phyloP scores from a whole-genome alignment of 139 green algal species.

The Marvania coccoides region DNA sequence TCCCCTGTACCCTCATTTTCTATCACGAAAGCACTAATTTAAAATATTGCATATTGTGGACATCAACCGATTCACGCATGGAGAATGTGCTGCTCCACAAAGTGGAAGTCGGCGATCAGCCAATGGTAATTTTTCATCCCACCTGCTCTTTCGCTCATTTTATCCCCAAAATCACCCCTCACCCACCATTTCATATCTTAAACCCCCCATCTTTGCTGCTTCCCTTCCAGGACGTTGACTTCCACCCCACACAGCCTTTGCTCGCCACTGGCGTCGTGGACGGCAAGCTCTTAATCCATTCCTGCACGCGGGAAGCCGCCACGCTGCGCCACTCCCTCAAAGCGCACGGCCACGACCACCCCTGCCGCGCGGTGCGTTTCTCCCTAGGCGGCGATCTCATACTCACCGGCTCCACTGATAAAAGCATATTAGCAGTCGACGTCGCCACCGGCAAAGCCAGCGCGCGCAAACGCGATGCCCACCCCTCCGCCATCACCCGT shows the following conservation, averaged over 20 bases:
- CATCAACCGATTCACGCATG: too few species aligned
- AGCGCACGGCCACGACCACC: slow-evolving; percentile 5
- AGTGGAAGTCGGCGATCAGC: slow-evolving; percentile 30
- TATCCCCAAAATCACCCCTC: not conserved
- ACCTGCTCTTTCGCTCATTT: too few species aligned
- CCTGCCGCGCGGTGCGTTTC: slow-evolving; percentile 53
- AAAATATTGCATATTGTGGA: too few species aligned
- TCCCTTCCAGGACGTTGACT: slow-evolving; percentile 25
- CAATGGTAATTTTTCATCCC: slow-evolving; percentile 24
- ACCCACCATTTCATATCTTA: not conserved
- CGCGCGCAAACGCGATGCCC: slow-evolving; percentile 37
- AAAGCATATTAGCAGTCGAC: slow-evolving; percentile 35
- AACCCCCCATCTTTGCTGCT: not conserved
- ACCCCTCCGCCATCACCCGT: slow-evolving; percentile 47
- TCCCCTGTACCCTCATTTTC: too few species aligned
- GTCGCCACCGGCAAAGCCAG: slow-evolving; percentile 26
- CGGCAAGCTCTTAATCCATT: slow-evolving; percentile 36
- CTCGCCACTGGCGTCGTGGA: slow-evolving; percentile 46
- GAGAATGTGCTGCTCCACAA: slow-evolving; percentile 16
- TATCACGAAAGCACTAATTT: too few species aligned
- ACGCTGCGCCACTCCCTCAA: slow-evolving; percentile 5
- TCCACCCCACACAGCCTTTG: slow-evolving; percentile 34
- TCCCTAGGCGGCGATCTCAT: slow-evolving; percentile 1
- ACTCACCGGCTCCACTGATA: slow-evolving; percentile 15
- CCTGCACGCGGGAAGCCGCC: slow-evolving; percentile 3